Base-by-base conservation (phyloP, 164 flowering plant species). In the Buxus sempervirens region DNA sequence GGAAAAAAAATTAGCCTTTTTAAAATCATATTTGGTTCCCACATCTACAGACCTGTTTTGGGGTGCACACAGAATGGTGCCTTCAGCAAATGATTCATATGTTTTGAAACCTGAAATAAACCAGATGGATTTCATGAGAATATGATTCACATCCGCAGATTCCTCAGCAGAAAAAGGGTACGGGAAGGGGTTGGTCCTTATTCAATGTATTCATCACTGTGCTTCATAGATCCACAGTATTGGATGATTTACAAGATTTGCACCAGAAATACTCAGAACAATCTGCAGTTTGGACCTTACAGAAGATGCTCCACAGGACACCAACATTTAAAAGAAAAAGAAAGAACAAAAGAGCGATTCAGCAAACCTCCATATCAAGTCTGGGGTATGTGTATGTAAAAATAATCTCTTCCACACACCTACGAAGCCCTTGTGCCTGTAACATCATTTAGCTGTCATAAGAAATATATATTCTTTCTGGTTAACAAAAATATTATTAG, bases 1-100 rank as follows among this genome's bases (percentile, higher is more conserved):
- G n/a, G 21, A 51, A 15, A n/a, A n/a, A n/a, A n/a, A n/a, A n/a
- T n/a, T n/a, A n/a, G n/a, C n/a, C 13, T 45, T 45, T n/a, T 18
- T 22, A 24, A 23, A 22, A 48, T 20, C 23, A 9, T 23, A 62
- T 19, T 28, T 19, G 41, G n/a, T 25, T 6, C 24, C 27, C 58
- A 26, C 25, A 49, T 21, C 36, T 23, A 71, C 76, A 63, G 24
- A 88, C 99, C 99, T 82, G 99, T 96, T 80, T 96, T 88, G 23
- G 99, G 99, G 80, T 96, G 99, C 28, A 93, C 83, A 71, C 98
- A 96, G 71, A 96, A 96, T 55, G 99, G 98, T 49, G 99, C 95
- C 81, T 96, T 96, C 36, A 96, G 82, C 81, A 96, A 82, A 78
- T 96, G 98, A 79, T 91, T 91, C 96, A 86, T 88, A 75, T 87